Percentiles rank a stretch among this genome's conserved stretches.
phyloP scores from a whole-genome alignment of 441 rosid species.

The Gossypium lobatum region DNA sequence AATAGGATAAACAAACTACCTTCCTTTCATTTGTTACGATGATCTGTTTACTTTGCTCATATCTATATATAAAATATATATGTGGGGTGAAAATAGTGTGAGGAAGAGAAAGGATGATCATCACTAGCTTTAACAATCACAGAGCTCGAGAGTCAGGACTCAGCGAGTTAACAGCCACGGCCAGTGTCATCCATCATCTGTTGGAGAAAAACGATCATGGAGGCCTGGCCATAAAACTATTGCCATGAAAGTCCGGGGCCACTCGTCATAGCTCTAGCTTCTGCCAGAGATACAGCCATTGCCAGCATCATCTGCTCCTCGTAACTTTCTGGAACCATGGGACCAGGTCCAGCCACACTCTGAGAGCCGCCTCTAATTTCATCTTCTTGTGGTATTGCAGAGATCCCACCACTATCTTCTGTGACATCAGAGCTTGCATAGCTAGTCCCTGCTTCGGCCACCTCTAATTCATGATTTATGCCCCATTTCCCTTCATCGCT shows the following conservation, averaged over 20 bases:
- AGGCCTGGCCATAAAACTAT: constrained; percentile 26
- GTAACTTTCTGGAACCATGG: constrained; percentile 69
- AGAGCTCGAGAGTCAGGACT: constrained; percentile 4
- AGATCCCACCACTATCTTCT: constrained; percentile 36
- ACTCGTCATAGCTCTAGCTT: constrained; percentile 52
- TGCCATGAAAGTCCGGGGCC: constrained; percentile 66
- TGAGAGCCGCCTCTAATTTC: constrained; percentile 34
- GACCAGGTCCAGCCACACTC: constrained; percentile 33
- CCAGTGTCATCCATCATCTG: constrained; percentile 13
- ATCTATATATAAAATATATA: constrained; percentile 16
- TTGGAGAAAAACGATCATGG: constrained; percentile 8
- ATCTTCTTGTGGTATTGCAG: constrained; percentile 25
- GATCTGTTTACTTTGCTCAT: constrained; percentile 18
- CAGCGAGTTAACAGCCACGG: constrained; percentile 18
- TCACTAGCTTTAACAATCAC: constrained; percentile 20
- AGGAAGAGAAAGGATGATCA: constrained; percentile 9
- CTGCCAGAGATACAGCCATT: constrained; percentile 93
- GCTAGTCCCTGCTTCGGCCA: constrained; percentile 66
- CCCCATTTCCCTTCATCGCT: constrained; percentile 51
- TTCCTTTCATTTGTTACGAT: constrained; percentile 30
- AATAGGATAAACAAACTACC: constrained; percentile 18
- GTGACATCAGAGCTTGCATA: constrained; percentile 50
- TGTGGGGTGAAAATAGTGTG: constrained; percentile 11
- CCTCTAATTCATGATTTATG: constrained; percentile 41
- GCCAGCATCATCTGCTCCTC: constrained; percentile 99